Evolutionary conservation across 257 asterid genomes (phyloP).

Genomic region (Solanum sitiens): DNA sequence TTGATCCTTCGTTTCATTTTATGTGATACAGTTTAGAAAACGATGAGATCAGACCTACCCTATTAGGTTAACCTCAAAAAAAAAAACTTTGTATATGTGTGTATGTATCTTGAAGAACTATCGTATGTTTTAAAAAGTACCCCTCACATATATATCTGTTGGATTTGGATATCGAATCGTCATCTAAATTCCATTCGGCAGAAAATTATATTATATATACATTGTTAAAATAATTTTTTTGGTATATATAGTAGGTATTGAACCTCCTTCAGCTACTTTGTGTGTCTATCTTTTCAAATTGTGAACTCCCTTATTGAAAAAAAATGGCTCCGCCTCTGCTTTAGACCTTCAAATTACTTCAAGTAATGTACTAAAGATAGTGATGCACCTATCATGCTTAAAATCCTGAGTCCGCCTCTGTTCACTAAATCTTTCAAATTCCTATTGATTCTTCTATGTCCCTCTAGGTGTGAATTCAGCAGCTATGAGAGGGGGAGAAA

Average conservation of each 20-base stretch:
- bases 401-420: background rate
- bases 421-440: background rate
- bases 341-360: background rate
- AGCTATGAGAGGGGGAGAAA: background rate
- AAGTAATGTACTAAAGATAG: background rate
- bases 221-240: no score
- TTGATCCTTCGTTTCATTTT: background rate
- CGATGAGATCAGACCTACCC: background rate
- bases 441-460: background rate
- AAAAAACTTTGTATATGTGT: no score
- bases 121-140: background rate
- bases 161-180: background rate
- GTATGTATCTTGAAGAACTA: background rate
- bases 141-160: no score
- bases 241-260: no score
- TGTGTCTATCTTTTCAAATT: no score
- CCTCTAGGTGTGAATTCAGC: background rate
- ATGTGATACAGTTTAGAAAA: background rate
- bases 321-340: no score
- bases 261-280: no score
- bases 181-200: no score
- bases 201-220: no score
- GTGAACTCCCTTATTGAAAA: no score
- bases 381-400: background rate
- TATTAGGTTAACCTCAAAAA: background rate